Evolutionary conservation across 2,329 filamentous ascomycete species (phyloP).

Genomic region (Emergomyces africanus): DNA sequence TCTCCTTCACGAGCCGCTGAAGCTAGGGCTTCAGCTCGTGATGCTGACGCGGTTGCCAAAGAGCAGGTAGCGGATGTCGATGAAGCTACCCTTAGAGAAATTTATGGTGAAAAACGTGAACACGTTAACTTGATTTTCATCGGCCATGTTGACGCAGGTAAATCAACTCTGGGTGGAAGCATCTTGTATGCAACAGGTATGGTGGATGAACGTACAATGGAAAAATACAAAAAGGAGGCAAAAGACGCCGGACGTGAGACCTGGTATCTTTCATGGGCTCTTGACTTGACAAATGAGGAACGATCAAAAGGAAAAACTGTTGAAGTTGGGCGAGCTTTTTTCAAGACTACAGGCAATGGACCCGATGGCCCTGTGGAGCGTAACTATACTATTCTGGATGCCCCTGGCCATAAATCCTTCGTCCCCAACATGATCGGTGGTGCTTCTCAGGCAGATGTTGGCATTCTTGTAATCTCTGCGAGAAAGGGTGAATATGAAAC

Average conservation of each 20-base stretch:
- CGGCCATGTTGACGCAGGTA: conserved; percentile 95
- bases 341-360: conserved; percentile 54
- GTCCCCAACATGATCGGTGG: conserved; percentile 98
- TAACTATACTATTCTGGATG: conserved; percentile 91
- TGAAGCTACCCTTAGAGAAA: conserved; percentile 76
- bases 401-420: conserved; percentile 94
- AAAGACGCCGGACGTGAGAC: conserved; percentile 95
- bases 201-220: conserved; percentile 98
- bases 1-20: conserved; percentile 47
- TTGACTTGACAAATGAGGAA: conserved; percentile 95
- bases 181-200: conserved; percentile 92
- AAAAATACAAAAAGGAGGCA: conserved; percentile 94
- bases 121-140: conserved; percentile 95
- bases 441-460: conserved; percentile 84
- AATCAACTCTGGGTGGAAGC: conserved; percentile 87
- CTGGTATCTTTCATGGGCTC: conserved; percentile 97
- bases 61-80: conserved; percentile 71
- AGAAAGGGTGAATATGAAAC: conserved; percentile 99
- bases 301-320: conserved; percentile 95
- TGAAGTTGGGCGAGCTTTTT: conserved; percentile 89
- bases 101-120: conserved; percentile 70
- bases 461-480: conserved; percentile 89
- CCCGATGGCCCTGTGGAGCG: conserved; percentile 55
- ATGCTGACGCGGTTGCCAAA: conserved; percentile 72
- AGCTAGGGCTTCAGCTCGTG: conserved; percentile 45